A percentile compares a stretch with the other conserved stretches of the same genome.
Evolutionary conservation across 176 grass and related monocot genomes (phyloP).

Genomic region (Carex littledalei): DNA sequence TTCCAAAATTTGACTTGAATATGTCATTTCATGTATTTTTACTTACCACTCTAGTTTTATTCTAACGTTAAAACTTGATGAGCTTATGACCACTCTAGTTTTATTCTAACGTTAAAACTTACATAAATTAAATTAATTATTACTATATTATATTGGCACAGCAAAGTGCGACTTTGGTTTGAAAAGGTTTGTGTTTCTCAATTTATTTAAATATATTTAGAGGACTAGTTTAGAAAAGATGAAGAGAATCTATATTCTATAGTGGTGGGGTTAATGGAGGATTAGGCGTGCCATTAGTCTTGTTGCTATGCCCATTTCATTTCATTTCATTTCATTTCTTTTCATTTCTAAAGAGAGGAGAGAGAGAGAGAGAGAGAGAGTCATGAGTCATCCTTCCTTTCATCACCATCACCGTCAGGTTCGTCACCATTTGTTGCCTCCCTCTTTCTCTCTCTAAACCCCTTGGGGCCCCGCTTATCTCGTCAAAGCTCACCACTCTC

Average conservation of each 20-base stretch:
- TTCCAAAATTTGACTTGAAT: neutral
- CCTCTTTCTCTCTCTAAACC: slow-evolving; percentile 4
- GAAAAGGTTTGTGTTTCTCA: neutral
- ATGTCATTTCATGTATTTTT: neutral
- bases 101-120: too few species aligned
- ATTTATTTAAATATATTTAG: neutral
- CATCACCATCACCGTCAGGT: neutral
- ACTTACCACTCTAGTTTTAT: too few species aligned
- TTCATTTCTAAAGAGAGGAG: neutral
- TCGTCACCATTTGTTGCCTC: neutral
- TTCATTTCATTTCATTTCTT: neutral
- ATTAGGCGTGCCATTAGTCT: slow-evolving; percentile 22
- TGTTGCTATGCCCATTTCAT: slow-evolving; percentile 3
- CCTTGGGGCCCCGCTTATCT: neutral
- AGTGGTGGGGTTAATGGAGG: slow-evolving; percentile 16
- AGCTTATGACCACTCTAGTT: too few species aligned
- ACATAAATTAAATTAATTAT: too few species aligned
- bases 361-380: slow-evolving; percentile 20
- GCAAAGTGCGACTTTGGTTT: neutral
- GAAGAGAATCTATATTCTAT: neutral
- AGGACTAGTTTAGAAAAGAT: neutral
- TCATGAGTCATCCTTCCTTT: neutral
- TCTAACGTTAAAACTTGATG: too few species aligned
- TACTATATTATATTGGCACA: neutral
- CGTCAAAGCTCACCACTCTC: neutral